Evolutionary conservation across 2,329 filamentous ascomycete species (phyloP), one percentile per base, ranked within the genome.

Genomic region (Parascedosporium putredinis): DNA sequence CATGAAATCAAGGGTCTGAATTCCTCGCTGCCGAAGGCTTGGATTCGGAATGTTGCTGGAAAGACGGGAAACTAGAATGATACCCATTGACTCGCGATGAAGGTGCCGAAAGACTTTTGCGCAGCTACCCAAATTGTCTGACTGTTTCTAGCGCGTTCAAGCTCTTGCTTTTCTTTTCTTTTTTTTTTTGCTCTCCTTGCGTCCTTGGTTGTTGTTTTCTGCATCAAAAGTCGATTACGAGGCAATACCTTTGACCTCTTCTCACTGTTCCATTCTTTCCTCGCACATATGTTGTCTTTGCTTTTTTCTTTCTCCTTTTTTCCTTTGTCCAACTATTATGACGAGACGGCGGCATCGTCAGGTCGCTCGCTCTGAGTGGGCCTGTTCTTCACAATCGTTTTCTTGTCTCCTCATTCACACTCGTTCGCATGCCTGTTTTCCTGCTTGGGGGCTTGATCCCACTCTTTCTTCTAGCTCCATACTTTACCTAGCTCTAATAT

Each of bases 11-110:
- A 23, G 38, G 23, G 38, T 20, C 38, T 10, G 16, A 12, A 20
- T 16, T 16, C 10, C 12, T 42, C 2, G 22, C 23, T 22, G 22
- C 42, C 22, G 20, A 45, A 5, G 12, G 14, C 22, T 45, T 23
- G 42, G 10, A 25, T 42, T 49, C n/a, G n/a, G n/a, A n/a, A n/a
- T n/a, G n/a, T n/a, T 23, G 40, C 44, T 38, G 14, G 27, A 24
- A 29, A 23, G 20, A 25, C 31, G 23, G 18, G 45, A 43, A 50
- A 45, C 51, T 54, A 59, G 57, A 57, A 58, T 57, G 56, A 59
- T 59, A 59, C 57, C 57, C 52, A 52, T 50, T 52, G 52, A 50
- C 52, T 53, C 51, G 45, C 48, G 47, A 54, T 29, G 44, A 25
- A 33, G 47, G 18, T 44, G 36, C 38, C 40, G 43, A 47, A 29